Evolutionary conservation across 805 yeast genomes (phyloP).

Genomic region (Cyberlindnera amylophila): DNA sequence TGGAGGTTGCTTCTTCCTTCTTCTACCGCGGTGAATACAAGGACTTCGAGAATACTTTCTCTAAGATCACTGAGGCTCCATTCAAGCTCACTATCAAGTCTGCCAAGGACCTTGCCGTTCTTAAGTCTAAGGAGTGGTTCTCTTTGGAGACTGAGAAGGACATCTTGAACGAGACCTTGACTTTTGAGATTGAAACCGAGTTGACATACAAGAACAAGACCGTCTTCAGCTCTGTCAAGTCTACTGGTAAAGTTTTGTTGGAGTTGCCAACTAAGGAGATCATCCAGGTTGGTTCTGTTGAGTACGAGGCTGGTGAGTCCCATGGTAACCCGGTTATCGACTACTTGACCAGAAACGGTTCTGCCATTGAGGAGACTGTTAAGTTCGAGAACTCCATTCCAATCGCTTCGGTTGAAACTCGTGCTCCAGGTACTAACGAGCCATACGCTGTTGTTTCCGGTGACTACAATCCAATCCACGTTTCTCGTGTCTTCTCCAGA

Average conservation of each 20-base stretch:
- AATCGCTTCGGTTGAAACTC: slow-evolving; percentile 54
- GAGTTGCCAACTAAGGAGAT: slow-evolving; percentile 92
- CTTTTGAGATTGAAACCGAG: slow-evolving; percentile 84
- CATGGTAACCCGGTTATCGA: slow-evolving; percentile 98
- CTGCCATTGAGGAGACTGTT: slow-evolving; percentile 90
- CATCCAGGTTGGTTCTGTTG: slow-evolving; percentile 75
- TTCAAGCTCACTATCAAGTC: slow-evolving; percentile 69
- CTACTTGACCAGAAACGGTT: slow-evolving; percentile 87
- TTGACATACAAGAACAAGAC: slow-evolving; percentile 74
- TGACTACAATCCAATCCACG: slow-evolving; percentile 98
- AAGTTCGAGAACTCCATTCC: slow-evolving; percentile 88
- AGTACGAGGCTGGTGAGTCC: slow-evolving; percentile 86
- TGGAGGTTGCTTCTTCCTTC: slow-evolving; percentile 94
- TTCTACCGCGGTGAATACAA: slow-evolving; percentile 90
- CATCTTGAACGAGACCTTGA: slow-evolving; percentile 72
- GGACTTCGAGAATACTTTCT: slow-evolving; percentile 91
- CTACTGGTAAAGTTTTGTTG: slow-evolving; percentile 78
- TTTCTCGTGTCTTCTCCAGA: slow-evolving; percentile 87
- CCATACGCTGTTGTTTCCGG: slow-evolving; percentile 97
- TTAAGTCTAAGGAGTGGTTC: slow-evolving; percentile 97
- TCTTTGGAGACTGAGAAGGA: slow-evolving; percentile 70
- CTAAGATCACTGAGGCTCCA: slow-evolving; percentile 82
- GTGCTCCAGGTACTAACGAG: slow-evolving; percentile 94
- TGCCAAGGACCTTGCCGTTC: slow-evolving; percentile 87
- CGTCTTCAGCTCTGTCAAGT: slow-evolving; percentile 73